A percentile compares a stretch with the other conserved stretches of the same genome.
These are phyloP conservation scores for Saturnispora gosingensis DNA, from an alignment of 805 yeast genomes.

Conservation along the genomic window DNA sequence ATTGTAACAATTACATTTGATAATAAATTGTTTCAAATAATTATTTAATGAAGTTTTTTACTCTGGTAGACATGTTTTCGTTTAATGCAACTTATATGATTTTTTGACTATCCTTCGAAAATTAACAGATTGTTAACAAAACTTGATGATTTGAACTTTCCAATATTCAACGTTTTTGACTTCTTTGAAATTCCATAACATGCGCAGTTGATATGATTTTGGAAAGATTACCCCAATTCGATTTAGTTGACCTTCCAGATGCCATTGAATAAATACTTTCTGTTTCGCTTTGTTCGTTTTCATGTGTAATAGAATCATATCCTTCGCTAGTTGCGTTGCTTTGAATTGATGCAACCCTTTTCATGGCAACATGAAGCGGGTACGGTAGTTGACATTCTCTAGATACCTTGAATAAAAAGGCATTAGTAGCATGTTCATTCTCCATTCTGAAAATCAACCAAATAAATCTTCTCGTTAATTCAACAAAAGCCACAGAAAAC, in stretches of 20 bases:
- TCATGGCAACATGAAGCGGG: slow-evolving; percentile 27
- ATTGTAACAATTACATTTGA: too few relatives aligned
- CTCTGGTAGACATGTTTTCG: too few relatives aligned
- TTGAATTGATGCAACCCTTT: slow-evolving; percentile 8
- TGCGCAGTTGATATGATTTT: slow-evolving; percentile 66
- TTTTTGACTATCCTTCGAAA: too few relatives aligned
- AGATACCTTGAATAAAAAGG: slow-evolving; percentile 73
- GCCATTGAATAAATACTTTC: slow-evolving; percentile 24
- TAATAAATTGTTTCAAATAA: too few relatives aligned
- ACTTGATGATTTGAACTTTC: neutral
- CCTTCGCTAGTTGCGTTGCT: neutral
- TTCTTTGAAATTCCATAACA: slow-evolving; percentile 75
- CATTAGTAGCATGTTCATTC: slow-evolving; percentile 91
- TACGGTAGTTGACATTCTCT: slow-evolving; percentile 87
- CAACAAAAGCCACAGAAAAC: slow-evolving; percentile 75
- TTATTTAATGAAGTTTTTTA: too few relatives aligned
- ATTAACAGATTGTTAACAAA: neutral
- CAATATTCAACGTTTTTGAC: slow-evolving; percentile 22
- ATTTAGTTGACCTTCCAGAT: slow-evolving; percentile 4
- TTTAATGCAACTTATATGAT: too few relatives aligned
- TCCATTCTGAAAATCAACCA: slow-evolving; percentile 94
- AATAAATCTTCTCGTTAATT: slow-evolving; percentile 68
- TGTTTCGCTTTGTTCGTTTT: neutral
- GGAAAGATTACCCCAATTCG: slow-evolving; percentile 30
- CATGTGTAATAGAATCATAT: neutral